Conservation (phyloP, 306 rosid species). For the Lathyrus aphaca region DNA sequence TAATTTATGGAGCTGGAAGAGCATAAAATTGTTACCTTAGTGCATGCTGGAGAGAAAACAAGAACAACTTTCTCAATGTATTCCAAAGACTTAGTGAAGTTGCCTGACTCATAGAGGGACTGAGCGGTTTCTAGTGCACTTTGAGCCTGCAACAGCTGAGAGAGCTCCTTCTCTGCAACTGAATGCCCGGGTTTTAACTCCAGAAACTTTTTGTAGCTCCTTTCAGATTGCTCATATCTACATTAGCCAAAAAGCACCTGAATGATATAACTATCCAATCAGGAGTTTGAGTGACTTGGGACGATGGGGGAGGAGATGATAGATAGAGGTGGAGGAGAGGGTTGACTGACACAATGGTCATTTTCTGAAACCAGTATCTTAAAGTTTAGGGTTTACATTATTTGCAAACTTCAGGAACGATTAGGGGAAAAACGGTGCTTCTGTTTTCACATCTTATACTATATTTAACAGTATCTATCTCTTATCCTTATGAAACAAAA, state of each 20-base stretch:
- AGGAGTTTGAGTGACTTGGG: constrained; percentile 62
- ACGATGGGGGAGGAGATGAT: constrained; percentile 36
- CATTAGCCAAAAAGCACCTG: constrained; percentile 99
- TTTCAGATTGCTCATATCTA: constrained; percentile 95
- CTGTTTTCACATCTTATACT: constrained; percentile 25
- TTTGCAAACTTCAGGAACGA: constrained; percentile 23
- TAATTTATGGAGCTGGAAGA: constrained; percentile 19
- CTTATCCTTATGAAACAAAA: constrained; percentile 20
- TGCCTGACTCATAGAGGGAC: constrained; percentile 62
- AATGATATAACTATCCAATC: constrained; percentile 88
- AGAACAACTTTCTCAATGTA: constrained; percentile 88
- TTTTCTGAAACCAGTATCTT: constrained; percentile 35
- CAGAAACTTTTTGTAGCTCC: constrained; percentile 73
- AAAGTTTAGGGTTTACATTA: constrained; percentile 12
- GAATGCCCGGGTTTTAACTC: constrained; percentile 77
- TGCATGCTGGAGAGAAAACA: constrained; percentile 93
- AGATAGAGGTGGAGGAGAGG: constrained; percentile 1
- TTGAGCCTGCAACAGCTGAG: constrained; percentile 86
- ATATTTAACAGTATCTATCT: constrained; percentile 26
- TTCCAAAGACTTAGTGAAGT: constrained; percentile 80
- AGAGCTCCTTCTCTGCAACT: constrained; percentile 85
- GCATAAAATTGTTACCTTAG: constrained; percentile 53
- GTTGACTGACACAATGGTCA: constrained; percentile 22
- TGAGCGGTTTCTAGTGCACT: constrained; percentile 83
- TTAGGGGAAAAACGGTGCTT: not conserved